Evolutionary conservation across 345 rosid species (phyloP), one percentile per base, ranked within the genome.

Genomic region (Citrus maxima): DNA sequence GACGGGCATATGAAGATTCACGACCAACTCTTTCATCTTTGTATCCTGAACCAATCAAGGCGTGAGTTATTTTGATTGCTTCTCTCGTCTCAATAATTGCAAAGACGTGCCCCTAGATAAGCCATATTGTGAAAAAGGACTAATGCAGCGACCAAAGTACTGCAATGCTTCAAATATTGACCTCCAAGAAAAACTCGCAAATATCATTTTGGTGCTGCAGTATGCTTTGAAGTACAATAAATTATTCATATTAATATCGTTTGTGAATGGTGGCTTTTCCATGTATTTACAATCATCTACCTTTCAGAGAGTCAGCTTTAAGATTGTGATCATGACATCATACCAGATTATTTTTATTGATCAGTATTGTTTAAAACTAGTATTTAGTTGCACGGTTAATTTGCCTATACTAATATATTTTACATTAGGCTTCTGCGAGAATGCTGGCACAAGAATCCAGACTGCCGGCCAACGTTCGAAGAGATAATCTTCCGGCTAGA

Each of bases 381-480:
- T 16, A 42, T 24, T 14, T 24, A 37, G 62, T 59, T 59, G 62
- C 28, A 35, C 30, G 19, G 40, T 27, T 40, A 27, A 16, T 67
- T 38, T 30, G n/a, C 2, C 42, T 21, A 14, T 59, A 32, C 28
- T 35, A 59, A 69, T 14, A 34, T 62, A 77, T 30, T 4, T 63
- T 81, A 62, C 24, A 75, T 70, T 63, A 90, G 94, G 85, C 92
- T 90, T 79, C 88, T 90, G 38, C 77, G 74, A 76, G 90, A 85
- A 22, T 90, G 94, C 72, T 90, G 94, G 94, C 94, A 90, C 73
- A 90, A 84, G 78, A 87, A 87, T 69, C 89, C 90, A 35, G 92
- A 89, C 61, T 82, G 88, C 77, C 81, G 94, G 70, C 92, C 94
- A 3, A 86, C 89, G 12, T 89, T 90, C 34, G 90, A 84, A 78